Conservation (phyloP, 2,329 filamentous ascomycete genomes). For the Curvularia spicifera region DNA sequence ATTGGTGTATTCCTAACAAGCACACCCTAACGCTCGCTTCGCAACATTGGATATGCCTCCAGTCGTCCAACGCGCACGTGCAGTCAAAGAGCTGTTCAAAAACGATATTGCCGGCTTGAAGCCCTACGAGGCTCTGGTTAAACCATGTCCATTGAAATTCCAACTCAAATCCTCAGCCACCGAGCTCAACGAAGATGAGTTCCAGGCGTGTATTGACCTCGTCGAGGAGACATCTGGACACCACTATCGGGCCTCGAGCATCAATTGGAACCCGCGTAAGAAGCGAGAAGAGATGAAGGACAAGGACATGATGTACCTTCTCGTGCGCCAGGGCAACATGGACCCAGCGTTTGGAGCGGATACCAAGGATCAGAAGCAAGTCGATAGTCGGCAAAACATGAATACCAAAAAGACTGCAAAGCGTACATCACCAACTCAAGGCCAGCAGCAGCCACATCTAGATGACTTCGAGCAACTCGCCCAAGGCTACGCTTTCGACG, state of each 20-base stretch:
- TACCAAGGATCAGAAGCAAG: background rate
- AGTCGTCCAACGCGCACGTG: conserved; percentile 5
- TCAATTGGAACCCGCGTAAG: conserved; percentile 66
- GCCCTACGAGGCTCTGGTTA: conserved; percentile 3
- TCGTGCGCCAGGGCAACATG: conserved; percentile 49
- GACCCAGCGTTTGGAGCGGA: background rate
- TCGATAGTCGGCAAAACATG: background rate
- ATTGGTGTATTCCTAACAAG: background rate
- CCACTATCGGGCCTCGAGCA: conserved; percentile 68
- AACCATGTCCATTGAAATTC: conserved; percentile 17
- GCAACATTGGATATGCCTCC: background rate
- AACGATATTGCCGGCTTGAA: conserved; percentile 9
- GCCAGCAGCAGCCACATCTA: background rate
- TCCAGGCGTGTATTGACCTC: conserved; percentile 60
- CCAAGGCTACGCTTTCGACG: background rate
- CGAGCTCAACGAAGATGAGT: conserved; percentile 47
- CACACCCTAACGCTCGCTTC: background rate
- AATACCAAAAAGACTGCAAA: background rate
- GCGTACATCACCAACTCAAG: background rate
- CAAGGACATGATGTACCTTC: conserved; percentile 70
- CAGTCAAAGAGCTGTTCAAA: conserved; percentile 14
- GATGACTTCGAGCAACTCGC: background rate
- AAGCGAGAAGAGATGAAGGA: conserved; percentile 74
- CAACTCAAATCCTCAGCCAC: conserved; percentile 32
- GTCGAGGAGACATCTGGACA: conserved; percentile 68